A percentile compares a stretch with the other conserved stretches of the same genome.
phyloP scores from a whole-genome alignment of 345 rosid genomes.

The Hibiscus trionum region DNA sequence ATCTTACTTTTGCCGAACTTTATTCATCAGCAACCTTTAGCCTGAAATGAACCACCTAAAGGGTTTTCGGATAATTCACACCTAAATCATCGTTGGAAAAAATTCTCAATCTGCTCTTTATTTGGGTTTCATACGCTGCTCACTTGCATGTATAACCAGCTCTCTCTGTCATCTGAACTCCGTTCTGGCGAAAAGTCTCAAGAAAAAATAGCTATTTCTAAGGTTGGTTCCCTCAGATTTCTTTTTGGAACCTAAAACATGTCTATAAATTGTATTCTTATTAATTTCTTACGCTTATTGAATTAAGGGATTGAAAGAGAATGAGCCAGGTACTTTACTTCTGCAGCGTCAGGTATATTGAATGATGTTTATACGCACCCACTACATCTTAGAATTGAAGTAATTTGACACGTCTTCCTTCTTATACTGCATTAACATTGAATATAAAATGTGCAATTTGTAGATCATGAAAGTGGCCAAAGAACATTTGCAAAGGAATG shows the following conservation, averaged over 20 bases:
- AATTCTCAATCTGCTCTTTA: neutral
- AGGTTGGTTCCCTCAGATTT: slow-evolving; percentile 26
- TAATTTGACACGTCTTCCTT: neutral
- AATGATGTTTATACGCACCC: neutral
- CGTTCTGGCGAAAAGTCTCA: slow-evolving; percentile 16
- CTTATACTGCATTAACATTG: neutral
- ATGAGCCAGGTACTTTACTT: slow-evolving; percentile 17
- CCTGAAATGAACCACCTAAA: slow-evolving; percentile 5
- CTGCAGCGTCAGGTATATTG: slow-evolving; percentile 25
- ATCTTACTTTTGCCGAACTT: neutral
- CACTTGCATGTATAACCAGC: slow-evolving; percentile 27
- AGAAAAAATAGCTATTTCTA: slow-evolving; percentile 16
- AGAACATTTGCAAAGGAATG: slow-evolving; percentile 12
- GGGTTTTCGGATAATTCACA: neutral
- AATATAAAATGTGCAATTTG: neutral
- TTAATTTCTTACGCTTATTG: slow-evolving; percentile 10
- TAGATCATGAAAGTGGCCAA: slow-evolving; percentile 13
- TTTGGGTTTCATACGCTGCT: neutral
- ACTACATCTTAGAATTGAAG: neutral
- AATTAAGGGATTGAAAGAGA: slow-evolving; percentile 37
- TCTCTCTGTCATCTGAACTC: slow-evolving; percentile 30
- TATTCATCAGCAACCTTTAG: neutral
- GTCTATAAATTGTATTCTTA: neutral
- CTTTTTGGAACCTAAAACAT: neutral
- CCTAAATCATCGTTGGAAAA: neutral